These are phyloP conservation scores for Thamnidium elegans DNA, from an alignment of 192 early-diverging fungal species.

Conservation along the genomic window DNA sequence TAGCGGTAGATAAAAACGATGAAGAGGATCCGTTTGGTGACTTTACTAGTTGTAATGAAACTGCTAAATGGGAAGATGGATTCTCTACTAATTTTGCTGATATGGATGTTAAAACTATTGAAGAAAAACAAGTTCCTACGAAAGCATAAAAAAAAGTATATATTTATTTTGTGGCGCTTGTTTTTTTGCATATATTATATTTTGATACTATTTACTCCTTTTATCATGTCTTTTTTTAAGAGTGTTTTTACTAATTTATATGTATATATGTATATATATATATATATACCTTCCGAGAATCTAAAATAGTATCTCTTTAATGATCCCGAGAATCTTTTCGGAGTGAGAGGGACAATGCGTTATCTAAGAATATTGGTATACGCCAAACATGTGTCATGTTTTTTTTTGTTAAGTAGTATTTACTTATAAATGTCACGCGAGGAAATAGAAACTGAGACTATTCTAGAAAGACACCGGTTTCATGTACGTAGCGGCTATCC, in stretches of 20 bases:
- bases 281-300: not conserved
- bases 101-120: conserved; percentile 1
- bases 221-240: not conserved
- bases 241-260: too few species aligned
- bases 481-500: too few species aligned
- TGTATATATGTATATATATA: too few species aligned
- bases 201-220: not conserved
- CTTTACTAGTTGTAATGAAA: conserved; percentile 5
- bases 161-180: not conserved
- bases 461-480: too few species aligned
- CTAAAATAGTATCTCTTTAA: not conserved
- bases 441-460: too few species aligned
- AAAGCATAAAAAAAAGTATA: conserved; percentile 5
- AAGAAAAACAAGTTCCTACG: not conserved
- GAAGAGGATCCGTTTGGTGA: conserved; percentile 16
- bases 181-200: not conserved
- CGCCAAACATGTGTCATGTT: too few species aligned
- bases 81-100: conserved; percentile 4
- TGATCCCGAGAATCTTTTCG: too few species aligned
- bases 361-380: conserved; percentile 2
- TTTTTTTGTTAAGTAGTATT: too few species aligned
- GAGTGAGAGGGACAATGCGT: too few species aligned
- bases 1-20: not conserved
- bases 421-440: too few species aligned
- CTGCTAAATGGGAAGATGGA: conserved; percentile 10